Percentiles rank a stretch among this genome's conserved stretches.
Evolutionary conservation across 202 grass and related monocot species (phyloP).

Genomic region (Zoysia matrella): DNA sequence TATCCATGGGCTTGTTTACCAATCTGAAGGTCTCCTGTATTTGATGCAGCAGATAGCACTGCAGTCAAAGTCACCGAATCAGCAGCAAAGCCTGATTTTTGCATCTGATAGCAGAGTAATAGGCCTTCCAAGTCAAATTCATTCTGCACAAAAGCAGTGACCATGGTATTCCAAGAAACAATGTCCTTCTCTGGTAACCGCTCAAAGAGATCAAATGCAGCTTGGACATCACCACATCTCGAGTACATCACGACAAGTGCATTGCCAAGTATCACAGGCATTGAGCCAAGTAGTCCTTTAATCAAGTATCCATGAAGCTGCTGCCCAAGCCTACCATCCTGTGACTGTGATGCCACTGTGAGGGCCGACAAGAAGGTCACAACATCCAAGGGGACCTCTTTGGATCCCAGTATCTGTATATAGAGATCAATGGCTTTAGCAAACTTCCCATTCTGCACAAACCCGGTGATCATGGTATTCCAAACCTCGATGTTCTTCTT

Average conservation of each 20-base stretch:
- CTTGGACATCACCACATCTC: slow-evolving; percentile 63
- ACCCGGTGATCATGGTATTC: slow-evolving; percentile 94
- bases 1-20: slow-evolving; percentile 88
- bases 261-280: slow-evolving; percentile 81
- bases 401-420: slow-evolving; percentile 55
- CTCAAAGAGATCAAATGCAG: slow-evolving; percentile 76
- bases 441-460: slow-evolving; percentile 63
- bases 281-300: slow-evolving; percentile 32
- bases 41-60: slow-evolving; percentile 82
- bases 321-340: slow-evolving; percentile 68
- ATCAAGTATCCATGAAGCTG: slow-evolving; percentile 84
- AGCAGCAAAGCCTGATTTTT: slow-evolving; percentile 67
- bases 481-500: slow-evolving; percentile 88
- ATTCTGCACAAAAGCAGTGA: slow-evolving; percentile 91
- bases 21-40: slow-evolving; percentile 68
- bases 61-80: slow-evolving; percentile 79
- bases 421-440: slow-evolving; percentile 72
- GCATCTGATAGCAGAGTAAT: slow-evolving; percentile 75
- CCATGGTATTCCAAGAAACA: slow-evolving; percentile 96
- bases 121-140: slow-evolving; percentile 81
- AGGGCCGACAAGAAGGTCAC: slow-evolving; percentile 83
- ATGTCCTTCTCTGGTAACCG: slow-evolving; percentile 76
- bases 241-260: slow-evolving; percentile 88
- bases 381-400: slow-evolving; percentile 52
- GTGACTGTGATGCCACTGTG: slow-evolving; percentile 75